Conservation (phyloP, 176 grass and related monocot genomes). For the Carex kokanica region DNA sequence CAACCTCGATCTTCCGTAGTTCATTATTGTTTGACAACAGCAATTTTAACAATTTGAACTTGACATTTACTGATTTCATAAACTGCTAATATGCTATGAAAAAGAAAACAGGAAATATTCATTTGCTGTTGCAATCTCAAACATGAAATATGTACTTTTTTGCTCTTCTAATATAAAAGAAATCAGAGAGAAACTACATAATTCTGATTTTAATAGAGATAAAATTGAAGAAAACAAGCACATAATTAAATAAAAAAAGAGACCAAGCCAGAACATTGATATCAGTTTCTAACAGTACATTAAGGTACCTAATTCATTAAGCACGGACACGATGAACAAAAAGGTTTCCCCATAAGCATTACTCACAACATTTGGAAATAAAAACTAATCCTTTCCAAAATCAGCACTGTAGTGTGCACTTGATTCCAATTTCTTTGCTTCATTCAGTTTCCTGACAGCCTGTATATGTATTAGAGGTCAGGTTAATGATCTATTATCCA, state of each 20-base stretch:
- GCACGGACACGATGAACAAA: not conserved
- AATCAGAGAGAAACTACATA: not conserved
- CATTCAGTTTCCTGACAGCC: slow-evolving; percentile 85
- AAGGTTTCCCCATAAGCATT: slow-evolving; percentile 7
- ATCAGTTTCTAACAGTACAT: slow-evolving; percentile 1
- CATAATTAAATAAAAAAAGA: not conserved
- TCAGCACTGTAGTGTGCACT: slow-evolving; percentile 75
- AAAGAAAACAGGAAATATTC: not conserved
- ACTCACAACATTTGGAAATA: not conserved
- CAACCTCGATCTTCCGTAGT: not conserved
- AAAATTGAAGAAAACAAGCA: not conserved
- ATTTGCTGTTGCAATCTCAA: not conserved
- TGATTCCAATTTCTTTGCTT: slow-evolving; percentile 92
- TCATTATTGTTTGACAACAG: not conserved
- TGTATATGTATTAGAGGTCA: slow-evolving; percentile 19
- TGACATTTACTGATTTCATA: not conserved
- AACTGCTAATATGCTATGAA: not conserved
- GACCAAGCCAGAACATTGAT: not conserved
- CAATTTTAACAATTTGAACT: not conserved
- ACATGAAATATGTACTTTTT: not conserved
- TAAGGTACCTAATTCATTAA: slow-evolving; percentile 4
- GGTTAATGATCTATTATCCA: not conserved
- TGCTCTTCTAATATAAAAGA: not conserved
- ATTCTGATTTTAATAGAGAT: not conserved
- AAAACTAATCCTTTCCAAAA: slow-evolving; percentile 65